phyloP scores from a whole-genome alignment of 176 grass and related monocot species.

The Cenchrus americanus region DNA sequence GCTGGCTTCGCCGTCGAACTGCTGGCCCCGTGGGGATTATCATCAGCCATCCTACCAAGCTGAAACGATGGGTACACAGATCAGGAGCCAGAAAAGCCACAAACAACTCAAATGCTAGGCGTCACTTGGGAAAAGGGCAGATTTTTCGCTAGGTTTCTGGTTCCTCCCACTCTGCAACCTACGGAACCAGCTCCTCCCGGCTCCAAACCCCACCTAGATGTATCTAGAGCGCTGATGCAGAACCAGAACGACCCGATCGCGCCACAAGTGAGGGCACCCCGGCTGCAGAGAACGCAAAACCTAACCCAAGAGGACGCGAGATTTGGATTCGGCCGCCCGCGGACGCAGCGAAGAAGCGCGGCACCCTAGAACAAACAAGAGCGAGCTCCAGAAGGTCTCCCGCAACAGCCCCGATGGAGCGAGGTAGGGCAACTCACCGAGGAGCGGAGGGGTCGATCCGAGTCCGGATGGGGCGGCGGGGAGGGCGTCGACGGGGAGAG shows the following conservation, averaged over 20 bases:
- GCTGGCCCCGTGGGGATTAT: slow-evolving; percentile 38
- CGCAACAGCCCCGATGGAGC: not conserved
- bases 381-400: not conserved
- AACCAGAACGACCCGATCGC: not conserved
- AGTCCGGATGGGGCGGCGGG: not conserved
- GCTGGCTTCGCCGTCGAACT: slow-evolving; percentile 37
- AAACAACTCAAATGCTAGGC: not conserved
- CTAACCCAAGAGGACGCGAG: not conserved
- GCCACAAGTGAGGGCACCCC: not conserved
- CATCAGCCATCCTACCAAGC: slow-evolving; percentile 71
- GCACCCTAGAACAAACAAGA: not conserved
- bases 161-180: not conserved
- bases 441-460: not conserved
- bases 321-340: not conserved
- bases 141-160: not conserved
- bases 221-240: not conserved
- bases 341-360: not conserved
- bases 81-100: not conserved
- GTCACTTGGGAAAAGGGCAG: not conserved
- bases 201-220: not conserved
- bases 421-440: not conserved
- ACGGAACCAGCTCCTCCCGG: not conserved
- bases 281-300: not conserved
- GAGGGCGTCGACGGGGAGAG: not conserved
- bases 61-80: not conserved